A percentile compares a stretch with the other conserved stretches of the same genome.
These are phyloP conservation scores for Xylaria sp. DNA, from an alignment of 2,329 filamentous ascomycete genomes.

Conservation along the genomic window DNA sequence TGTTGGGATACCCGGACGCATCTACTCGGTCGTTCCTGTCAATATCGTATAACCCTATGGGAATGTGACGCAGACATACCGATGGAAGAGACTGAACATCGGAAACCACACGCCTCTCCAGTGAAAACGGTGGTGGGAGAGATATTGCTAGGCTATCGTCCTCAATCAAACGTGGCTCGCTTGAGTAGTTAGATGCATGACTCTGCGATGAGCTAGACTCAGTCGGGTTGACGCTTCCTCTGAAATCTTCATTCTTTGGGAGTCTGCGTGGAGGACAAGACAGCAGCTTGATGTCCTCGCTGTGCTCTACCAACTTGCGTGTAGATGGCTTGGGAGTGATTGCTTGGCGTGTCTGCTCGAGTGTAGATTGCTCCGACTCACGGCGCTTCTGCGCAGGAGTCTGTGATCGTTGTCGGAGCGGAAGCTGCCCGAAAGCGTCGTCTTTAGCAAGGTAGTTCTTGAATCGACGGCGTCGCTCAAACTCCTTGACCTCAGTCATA, in stretches of 20 bases:
- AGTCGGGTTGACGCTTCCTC: conserved; percentile 23
- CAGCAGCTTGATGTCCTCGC: conserved; percentile 27
- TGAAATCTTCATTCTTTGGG: conserved; percentile 23
- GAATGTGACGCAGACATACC: conserved; percentile 28
- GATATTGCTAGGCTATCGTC: conserved; percentile 29
- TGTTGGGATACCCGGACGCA: conserved; percentile 14
- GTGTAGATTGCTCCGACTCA: conserved; percentile 16
- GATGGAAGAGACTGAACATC: conserved; percentile 39
- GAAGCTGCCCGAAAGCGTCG: conserved; percentile 30
- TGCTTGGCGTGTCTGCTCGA: conserved; percentile 18
- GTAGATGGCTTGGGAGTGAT: conserved; percentile 12
- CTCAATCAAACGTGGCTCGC: conserved; percentile 13
- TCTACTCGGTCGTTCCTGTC: conserved; percentile 22
- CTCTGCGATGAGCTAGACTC: conserved; percentile 31
- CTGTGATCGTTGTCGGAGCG: conserved; percentile 25
- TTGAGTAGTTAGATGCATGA: conserved; percentile 27
- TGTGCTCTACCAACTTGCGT: conserved; percentile 4
- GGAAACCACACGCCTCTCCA: conserved; percentile 36
- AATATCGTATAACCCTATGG: conserved; percentile 2
- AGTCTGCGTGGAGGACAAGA: conserved; percentile 26
- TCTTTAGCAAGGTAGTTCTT: conserved; percentile 42
- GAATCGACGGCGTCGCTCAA: conserved; percentile 43
- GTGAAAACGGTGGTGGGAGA: conserved; percentile 41
- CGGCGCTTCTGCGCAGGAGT: conserved; percentile 15
- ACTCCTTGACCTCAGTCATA: conserved; percentile 49